A percentile compares a stretch with the other conserved stretches of the same genome.
Evolutionary conservation across 2,329 filamentous ascomycete genomes (phyloP).

Genomic region (Alternaria sp.): DNA sequence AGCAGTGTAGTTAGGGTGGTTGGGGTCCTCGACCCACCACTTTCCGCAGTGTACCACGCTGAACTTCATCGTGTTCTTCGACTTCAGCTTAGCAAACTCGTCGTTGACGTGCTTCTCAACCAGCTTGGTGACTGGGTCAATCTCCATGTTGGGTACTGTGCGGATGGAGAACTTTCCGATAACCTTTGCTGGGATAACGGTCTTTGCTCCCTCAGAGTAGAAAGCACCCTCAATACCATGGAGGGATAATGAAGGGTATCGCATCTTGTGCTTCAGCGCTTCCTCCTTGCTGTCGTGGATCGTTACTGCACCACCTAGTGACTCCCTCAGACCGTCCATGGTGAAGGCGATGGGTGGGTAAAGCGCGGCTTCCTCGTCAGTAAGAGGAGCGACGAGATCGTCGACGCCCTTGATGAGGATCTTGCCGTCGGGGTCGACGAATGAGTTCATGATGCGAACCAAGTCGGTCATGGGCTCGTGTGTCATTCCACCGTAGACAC

Average conservation of each 20-base stretch:
- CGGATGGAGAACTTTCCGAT: conserved; percentile 98
- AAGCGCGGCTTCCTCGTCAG: conserved; percentile 83
- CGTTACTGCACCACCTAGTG: conserved; percentile 84
- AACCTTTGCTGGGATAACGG: conserved; percentile 97
- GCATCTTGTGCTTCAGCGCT: conserved; percentile 95
- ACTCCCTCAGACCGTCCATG: conserved; percentile 94
- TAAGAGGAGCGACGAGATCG: conserved; percentile 90
- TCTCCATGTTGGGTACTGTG: conserved; percentile 97
- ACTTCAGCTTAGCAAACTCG: conserved; percentile 83
- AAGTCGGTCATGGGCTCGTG: conserved; percentile 99
- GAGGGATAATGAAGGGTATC: conserved; percentile 89
- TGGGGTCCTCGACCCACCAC: conserved; percentile 98
- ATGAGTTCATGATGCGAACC: conserved; percentile 76
- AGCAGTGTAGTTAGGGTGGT: conserved; percentile 98
- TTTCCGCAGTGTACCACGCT: conserved; percentile 88
- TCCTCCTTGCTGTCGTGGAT: conserved; percentile 88
- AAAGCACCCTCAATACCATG: conserved; percentile 97
- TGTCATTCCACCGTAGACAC: conserved; percentile 93
- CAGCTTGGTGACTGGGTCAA: conserved; percentile 81
- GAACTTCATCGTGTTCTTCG: conserved; percentile 89
- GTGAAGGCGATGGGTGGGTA: conserved; percentile 92
- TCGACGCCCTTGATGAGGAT: conserved; percentile 93
- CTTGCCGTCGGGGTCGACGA: conserved; percentile 90
- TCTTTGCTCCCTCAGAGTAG: conserved; percentile 92
- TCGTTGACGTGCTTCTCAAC: conserved; percentile 85